These are phyloP conservation scores for Conringia planisiliqua DNA, from an alignment of 345 rosid species.

Conservation along the genomic window DNA sequence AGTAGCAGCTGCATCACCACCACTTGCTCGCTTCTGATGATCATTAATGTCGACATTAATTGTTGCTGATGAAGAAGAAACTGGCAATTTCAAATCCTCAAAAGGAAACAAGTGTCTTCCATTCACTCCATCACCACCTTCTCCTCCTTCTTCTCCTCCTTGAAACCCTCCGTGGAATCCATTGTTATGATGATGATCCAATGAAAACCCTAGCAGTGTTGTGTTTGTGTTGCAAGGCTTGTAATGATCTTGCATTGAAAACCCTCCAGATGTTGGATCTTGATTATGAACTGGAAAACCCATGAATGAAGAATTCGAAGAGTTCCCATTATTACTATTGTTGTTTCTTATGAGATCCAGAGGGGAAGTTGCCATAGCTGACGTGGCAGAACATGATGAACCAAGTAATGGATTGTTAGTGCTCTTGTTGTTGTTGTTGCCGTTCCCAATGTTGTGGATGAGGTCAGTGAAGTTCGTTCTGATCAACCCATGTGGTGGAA, in stretches of 20 bases:
- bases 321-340: conserved; percentile 52
- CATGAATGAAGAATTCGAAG: conserved; percentile 65
- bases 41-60: conserved; percentile 38
- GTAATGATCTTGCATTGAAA: conserved; percentile 69
- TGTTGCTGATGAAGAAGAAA: conserved; percentile 37
- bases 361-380: conserved; percentile 40
- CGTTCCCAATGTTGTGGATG: conserved; percentile 46
- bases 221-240: conserved; percentile 50
- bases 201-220: conserved; percentile 56
- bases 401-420: conserved; percentile 37
- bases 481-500: conserved; percentile 47
- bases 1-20: conserved; percentile 38
- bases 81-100: conserved; percentile 80
- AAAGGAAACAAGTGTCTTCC: conserved; percentile 84
- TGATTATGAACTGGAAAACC: conserved; percentile 53
- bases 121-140: conserved; percentile 40
- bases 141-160: conserved; percentile 21
- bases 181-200: conserved; percentile 68
- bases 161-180: conserved; percentile 48
- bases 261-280: conserved; percentile 54
- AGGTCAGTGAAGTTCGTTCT: conserved; percentile 57
- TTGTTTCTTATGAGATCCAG: conserved; percentile 73
- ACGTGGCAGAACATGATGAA: conserved; percentile 30
- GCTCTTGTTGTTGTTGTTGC: conserved; percentile 27
- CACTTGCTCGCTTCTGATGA: conserved; percentile 50